Evolutionary conservation across 2,329 filamentous ascomycete species (phyloP).

Genomic region (Rhynchosporium secalis): DNA sequence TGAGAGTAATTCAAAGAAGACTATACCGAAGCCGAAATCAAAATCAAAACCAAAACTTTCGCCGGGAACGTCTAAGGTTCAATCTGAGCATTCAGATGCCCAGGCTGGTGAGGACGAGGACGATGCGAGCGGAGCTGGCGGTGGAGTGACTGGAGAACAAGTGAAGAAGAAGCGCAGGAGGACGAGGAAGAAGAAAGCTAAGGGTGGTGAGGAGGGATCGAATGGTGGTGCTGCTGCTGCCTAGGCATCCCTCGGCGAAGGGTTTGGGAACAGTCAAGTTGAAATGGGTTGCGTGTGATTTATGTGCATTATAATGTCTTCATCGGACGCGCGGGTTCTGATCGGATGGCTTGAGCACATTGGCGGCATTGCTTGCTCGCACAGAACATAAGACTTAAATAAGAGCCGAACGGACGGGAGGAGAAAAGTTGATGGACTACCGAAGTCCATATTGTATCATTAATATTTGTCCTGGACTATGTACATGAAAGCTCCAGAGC

Average conservation of each 20-base stretch:
- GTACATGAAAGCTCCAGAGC: slow-evolving; percentile 7
- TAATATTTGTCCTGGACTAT: neutral
- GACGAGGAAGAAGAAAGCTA: slow-evolving; percentile 35
- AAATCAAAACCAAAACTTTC: neutral
- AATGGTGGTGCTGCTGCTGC: slow-evolving; percentile 12
- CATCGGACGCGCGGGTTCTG: too few relatives aligned
- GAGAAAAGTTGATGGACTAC: neutral
- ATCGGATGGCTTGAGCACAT: neutral
- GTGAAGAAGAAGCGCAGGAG: slow-evolving; percentile 35
- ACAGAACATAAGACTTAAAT: neutral
- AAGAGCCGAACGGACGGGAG: neutral
- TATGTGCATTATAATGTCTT: neutral
- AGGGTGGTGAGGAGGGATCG: slow-evolving; percentile 26
- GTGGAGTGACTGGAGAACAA: slow-evolving; percentile 24
- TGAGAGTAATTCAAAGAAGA: neutral
- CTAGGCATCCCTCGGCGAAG: neutral
- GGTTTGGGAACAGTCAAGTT: neutral
- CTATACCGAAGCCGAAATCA: slow-evolving; percentile 6
- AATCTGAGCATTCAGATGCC: slow-evolving; percentile 10
- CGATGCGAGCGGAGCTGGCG: slow-evolving; percentile 7
- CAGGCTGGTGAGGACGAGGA: slow-evolving; percentile 13
- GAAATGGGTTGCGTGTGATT: neutral
- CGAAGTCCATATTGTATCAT: neutral
- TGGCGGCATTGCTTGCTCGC: slow-evolving; percentile 12
- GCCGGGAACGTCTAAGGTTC: neutral